phyloP scores from a whole-genome alignment of 768 basidiomycete genomes.

The Boletus reticulatus region DNA sequence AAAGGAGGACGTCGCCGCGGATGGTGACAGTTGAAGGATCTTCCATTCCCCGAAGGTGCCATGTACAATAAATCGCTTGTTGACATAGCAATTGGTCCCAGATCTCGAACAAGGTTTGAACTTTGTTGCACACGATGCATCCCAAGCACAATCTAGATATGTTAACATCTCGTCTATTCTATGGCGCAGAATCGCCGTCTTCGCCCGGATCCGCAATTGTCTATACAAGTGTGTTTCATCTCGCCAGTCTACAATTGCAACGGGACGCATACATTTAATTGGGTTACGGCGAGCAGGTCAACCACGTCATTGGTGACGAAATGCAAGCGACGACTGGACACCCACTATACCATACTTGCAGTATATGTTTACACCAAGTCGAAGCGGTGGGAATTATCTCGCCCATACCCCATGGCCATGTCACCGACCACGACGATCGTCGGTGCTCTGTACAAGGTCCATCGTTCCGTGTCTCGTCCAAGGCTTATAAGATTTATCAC shows the following conservation, averaged over 20 bases:
- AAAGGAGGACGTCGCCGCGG: constrained; percentile 68
- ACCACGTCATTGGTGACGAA: background rate
- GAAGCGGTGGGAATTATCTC: background rate
- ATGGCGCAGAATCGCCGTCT: background rate
- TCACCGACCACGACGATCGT: constrained; percentile 6
- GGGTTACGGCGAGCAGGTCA: background rate
- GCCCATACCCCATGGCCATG: background rate
- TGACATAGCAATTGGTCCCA: constrained; percentile 5
- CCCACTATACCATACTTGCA: background rate
- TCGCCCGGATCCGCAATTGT: background rate
- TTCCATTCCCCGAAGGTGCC: background rate
- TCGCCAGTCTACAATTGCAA: background rate
- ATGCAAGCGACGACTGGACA: background rate
- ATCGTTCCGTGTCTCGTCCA: background rate
- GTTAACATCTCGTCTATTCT: background rate
- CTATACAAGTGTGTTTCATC: background rate
- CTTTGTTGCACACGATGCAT: background rate
- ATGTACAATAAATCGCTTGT: constrained; percentile 7
- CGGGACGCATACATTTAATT: constrained; percentile 1
- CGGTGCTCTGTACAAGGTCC: background rate
- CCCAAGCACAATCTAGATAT: background rate
- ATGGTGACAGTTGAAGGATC: constrained; percentile 38
- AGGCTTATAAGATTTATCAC: background rate
- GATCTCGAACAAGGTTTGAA: background rate
- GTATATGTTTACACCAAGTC: background rate